phyloP scores from a whole-genome alignment of 352 stramenopile species.

The Pythium brachiatum region DNA sequence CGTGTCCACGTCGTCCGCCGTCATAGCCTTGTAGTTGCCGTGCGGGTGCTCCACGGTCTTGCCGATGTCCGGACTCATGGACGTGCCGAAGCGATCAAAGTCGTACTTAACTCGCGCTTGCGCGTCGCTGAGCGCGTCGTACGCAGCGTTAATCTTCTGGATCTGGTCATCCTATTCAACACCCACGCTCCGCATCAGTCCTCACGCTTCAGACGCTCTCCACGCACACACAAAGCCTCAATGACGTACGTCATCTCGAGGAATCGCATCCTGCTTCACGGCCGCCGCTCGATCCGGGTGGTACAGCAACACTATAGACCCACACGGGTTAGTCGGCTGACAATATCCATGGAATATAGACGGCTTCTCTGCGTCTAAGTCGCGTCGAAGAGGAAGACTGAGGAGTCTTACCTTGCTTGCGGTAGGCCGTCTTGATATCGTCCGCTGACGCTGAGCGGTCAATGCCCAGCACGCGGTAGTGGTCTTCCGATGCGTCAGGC shows the following conservation, averaged over 20 bases:
- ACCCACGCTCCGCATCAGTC: not conserved
- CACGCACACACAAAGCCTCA: not conserved
- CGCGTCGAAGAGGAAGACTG: not conserved
- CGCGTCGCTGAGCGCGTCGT: conserved; percentile 60
- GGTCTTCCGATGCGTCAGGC: conserved; percentile 28
- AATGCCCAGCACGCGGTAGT: conserved; percentile 66
- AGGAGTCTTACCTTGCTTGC: conserved; percentile 52
- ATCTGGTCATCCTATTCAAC: conserved; percentile 41
- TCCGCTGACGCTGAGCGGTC: conserved; percentile 55
- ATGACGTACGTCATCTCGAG: conserved; percentile 11
- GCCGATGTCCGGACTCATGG: conserved; percentile 35
- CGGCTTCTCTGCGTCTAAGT: not conserved
- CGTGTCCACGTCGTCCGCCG: conserved; percentile 61
- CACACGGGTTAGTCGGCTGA: too few relatives aligned
- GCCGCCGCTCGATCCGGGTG: conserved; percentile 61
- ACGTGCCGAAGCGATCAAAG: conserved; percentile 64
- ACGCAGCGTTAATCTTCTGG: conserved; percentile 69
- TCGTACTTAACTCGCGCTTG: conserved; percentile 62
- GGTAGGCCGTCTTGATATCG: conserved; percentile 76
- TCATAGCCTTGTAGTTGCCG: conserved; percentile 65
- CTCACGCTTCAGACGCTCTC: conserved; percentile 10
- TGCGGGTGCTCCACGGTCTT: conserved; percentile 28
- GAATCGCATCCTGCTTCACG: conserved; percentile 20
- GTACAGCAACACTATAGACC: conserved; percentile 56
- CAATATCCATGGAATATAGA: too few relatives aligned